These are phyloP conservation scores for Cytospora mali DNA, from an alignment of 2,329 filamentous ascomycete species.

Conservation along the genomic window DNA sequence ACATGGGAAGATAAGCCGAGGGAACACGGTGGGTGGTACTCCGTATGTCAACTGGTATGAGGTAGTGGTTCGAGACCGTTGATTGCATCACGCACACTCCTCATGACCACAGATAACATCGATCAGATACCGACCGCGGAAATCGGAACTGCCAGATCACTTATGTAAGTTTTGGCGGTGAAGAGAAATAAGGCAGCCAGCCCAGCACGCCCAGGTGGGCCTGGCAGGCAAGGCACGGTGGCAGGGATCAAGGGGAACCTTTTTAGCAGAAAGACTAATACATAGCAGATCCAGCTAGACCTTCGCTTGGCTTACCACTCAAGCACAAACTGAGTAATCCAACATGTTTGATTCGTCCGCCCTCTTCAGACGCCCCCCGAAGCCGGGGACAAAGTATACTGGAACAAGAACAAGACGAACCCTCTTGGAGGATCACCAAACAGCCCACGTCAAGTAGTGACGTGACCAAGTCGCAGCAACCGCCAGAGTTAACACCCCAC, in stretches of 20 bases:
- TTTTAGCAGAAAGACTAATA: neutral
- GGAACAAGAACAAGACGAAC: neutral
- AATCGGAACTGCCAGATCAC: neutral
- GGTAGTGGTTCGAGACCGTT: no score
- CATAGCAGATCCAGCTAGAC: neutral
- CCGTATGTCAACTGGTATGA: no score
- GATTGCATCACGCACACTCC: neutral
- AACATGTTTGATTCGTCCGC: neutral
- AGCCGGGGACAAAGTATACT: neutral
- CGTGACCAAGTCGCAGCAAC: conserved; percentile 7
- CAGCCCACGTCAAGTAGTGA: neutral
- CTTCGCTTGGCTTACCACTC: neutral
- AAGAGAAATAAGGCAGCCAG: neutral
- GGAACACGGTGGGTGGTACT: no score
- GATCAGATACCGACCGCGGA: neutral
- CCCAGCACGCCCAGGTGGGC: no score
- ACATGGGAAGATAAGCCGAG: no score
- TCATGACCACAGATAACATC: neutral
- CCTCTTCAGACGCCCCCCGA: neutral
- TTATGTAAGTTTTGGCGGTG: neutral
- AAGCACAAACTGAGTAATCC: neutral
- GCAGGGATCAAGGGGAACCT: neutral
- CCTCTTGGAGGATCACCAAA: neutral
- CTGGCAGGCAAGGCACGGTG: neutral
- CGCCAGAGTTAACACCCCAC: neutral